Base-by-base conservation (phyloP, 768 basidiomycete genomes). In the Auriscalpium vulgare region DNA sequence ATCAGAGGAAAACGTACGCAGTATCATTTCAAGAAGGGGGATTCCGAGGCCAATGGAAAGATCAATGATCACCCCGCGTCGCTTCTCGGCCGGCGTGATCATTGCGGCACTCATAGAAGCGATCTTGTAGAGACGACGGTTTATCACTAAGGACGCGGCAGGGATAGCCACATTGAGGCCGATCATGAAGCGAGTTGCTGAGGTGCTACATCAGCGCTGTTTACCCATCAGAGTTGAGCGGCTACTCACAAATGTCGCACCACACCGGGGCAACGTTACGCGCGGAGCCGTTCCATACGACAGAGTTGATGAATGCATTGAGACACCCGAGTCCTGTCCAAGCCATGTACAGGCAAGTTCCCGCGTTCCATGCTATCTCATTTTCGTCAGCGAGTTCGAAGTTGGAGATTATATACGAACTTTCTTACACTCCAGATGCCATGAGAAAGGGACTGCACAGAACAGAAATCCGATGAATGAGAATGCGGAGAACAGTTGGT, bases 331-430 rank as follows among this genome's bases (percentile, higher is more conserved):
- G 51, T 1, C 76, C 80, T 8, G 76, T 75, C 90, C 88, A 91
- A 37, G 73, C 56, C 72, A 91, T 90, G 72, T 80, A 85, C 43
- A 82, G 68, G 58, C 88, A 82, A 11, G 88, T 89, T 23, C 86
- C 88, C 10, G 81, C 76, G 65, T 88, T 86, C 79, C 81, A 83
- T 35, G 84, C 83, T 75, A 8, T 29, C 29, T 29, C 29, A 29
- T 29, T 29, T 21, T 29, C 29, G 29, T 29, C 29, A 29, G 29
- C 29, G 29, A 7, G 29, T 29, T 29, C 7, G 29, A 5, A 29
- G 29, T 29, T 29, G 29, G 29, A 29, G 29, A 29, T 4, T 2
- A 29, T 2, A 7, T 29, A 7, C 29, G 29, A 29, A 29, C 5
- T 19, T n/a, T 29, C 87, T 88, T 11, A 56, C 49, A 34, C 37